A percentile compares a stretch with the other conserved stretches of the same genome.
Evolutionary conservation across 1,139 yeast species (phyloP).

Genomic region (Debaryomyces coudertii): DNA sequence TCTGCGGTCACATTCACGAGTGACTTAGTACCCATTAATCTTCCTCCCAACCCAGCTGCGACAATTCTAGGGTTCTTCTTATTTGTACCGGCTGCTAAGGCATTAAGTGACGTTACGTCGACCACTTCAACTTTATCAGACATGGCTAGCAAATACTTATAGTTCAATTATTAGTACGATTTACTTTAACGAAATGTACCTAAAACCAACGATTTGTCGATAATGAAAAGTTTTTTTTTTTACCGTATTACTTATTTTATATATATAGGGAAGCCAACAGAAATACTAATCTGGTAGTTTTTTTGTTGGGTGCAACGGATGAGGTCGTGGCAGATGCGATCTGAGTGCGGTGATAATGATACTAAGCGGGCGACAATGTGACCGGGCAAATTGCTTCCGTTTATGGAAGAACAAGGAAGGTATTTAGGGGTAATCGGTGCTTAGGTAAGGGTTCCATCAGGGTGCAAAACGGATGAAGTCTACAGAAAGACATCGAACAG

Average conservation of each 20-base stretch:
- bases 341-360: neutral
- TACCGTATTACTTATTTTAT: neutral
- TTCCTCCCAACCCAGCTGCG: constrained; percentile 77
- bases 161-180: neutral
- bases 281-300: neutral
- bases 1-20: constrained; percentile 69
- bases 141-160: neutral
- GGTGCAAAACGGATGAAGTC: too few relatives aligned
- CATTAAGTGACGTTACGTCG: constrained; percentile 75
- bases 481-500: too few relatives aligned
- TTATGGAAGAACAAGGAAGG: too few relatives aligned
- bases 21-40: constrained; percentile 77
- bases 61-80: constrained; percentile 70
- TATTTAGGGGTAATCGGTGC: too few relatives aligned
- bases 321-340: constrained; percentile 1
- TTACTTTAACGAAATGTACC: neutral
- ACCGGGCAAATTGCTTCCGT: too few relatives aligned
- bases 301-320: constrained; percentile 4
- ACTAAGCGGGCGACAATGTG: neutral
- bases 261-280: constrained; percentile 3
- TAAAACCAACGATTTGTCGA: neutral
- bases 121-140: constrained; percentile 48
- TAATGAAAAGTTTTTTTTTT: neutral
- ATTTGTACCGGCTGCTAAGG: constrained; percentile 87
- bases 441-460: too few relatives aligned